Percentiles rank a stretch among this genome's conserved stretches.
These are phyloP conservation scores for Exophiala calicioides DNA, from an alignment of 2,329 filamentous ascomycete species.

Conservation along the genomic window DNA sequence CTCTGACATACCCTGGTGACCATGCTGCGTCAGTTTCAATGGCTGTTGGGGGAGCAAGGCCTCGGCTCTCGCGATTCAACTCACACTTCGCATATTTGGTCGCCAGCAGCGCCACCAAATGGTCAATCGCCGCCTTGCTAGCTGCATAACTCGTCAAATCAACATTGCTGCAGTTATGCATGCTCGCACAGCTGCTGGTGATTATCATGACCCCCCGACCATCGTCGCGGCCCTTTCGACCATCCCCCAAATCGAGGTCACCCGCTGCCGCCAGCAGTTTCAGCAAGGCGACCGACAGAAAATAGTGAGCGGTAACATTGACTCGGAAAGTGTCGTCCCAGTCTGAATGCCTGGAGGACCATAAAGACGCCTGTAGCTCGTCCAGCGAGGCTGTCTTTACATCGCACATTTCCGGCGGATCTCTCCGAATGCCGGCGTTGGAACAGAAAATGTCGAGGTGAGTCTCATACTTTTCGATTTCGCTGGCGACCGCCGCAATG, in stretches of 20 bases:
- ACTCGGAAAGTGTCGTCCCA: constrained; percentile 51
- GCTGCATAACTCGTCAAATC: constrained; percentile 55
- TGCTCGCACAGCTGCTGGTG: constrained; percentile 55
- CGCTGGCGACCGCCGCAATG: constrained; percentile 39
- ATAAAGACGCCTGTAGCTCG: constrained; percentile 50
- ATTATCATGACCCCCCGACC: constrained; percentile 52
- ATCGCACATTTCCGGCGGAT: constrained; percentile 47
- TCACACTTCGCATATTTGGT: constrained; percentile 45
- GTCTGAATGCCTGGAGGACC: constrained; percentile 46
- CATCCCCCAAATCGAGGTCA: constrained; percentile 32
- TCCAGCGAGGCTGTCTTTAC: constrained; percentile 45
- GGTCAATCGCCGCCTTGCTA: constrained; percentile 56
- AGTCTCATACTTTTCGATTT: constrained; percentile 40
- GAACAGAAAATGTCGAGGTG: constrained; percentile 52
- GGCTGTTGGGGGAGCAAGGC: background rate
- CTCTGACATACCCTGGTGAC: constrained; percentile 44
- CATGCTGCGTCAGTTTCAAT: background rate
- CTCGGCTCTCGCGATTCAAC: no score
- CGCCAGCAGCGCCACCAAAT: constrained; percentile 52
- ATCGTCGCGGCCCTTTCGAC: constrained; percentile 37
- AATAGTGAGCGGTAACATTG: constrained; percentile 55
- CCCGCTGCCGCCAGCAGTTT: constrained; percentile 47
- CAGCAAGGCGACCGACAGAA: constrained; percentile 50
- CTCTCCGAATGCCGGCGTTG: constrained; percentile 53
- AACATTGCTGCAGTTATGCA: constrained; percentile 56